Base-by-base conservation (phyloP, 129 eudicot species). In the Kitagawia praeruptora region DNA sequence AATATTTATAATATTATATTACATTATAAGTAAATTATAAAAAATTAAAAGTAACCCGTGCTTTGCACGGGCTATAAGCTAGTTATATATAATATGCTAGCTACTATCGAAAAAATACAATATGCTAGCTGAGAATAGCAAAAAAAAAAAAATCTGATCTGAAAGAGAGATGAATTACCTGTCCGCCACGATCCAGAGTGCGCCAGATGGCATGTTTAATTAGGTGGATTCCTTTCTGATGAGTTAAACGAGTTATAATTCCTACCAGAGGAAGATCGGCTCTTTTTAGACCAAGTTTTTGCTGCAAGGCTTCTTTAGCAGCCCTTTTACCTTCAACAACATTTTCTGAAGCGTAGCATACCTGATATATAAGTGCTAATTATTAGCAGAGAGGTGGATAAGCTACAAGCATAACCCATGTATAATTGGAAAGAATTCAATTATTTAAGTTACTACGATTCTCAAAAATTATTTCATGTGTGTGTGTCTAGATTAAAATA, bases 181-280 rank as follows among this genome's bases (percentile, higher is more conserved):
- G 99, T 82, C 99, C 88, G 48, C 88, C 87, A 42, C 96, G 98
- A 74, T 90, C 92, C 45, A 96, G 82, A 78, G 97, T 88, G 70
- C 95, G 97, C 97, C 97, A 86, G 81, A 96, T 90, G 71, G 99
- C 99, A 64, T 96, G 99, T 78, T 96, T 96, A 70, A 96, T 96
- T 82, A 96, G 98, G 87, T 92, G 97, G 74, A 96, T 92, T 70
- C 99, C 99, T 83, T 96, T 96, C 85, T 96, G 99, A 81, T 90
- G 99, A 85, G 99, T 96, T 87, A 96, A 87, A 64, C 99, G 99
- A 77, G 97, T 83, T 77, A 96, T 89, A 81, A 96, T 92, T 78
- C 99, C 99, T 54, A 96, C 86, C 85, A 96, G 76, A 27, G 99
- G 99, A 14, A 89, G 54, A 83, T 92, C 97, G 41, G 91, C 97